Conservation (phyloP, 257 asterid species). For the Solanum etuberosum region DNA sequence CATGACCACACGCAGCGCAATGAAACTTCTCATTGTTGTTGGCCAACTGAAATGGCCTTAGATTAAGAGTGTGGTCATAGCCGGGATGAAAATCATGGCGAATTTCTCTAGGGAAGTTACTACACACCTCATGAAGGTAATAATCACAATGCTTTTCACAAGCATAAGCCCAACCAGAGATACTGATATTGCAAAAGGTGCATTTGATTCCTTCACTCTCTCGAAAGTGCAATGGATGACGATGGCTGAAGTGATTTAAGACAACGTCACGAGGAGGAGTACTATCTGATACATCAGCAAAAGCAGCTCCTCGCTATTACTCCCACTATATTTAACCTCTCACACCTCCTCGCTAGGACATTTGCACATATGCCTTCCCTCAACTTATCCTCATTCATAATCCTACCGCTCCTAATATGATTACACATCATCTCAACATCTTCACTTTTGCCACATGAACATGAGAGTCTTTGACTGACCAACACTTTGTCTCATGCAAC, state of each 20-base stretch:
- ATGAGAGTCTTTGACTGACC: background rate
- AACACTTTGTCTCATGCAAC: background rate
- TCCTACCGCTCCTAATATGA: too few species aligned
- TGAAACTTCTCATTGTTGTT: background rate
- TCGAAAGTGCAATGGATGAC: background rate
- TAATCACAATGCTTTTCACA: background rate
- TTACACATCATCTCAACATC: background rate
- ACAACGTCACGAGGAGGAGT: background rate
- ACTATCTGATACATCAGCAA: background rate
- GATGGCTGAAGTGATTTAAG: background rate
- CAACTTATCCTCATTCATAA: too few species aligned
- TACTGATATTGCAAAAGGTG: background rate
- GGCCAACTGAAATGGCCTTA: background rate
- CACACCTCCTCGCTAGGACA: rapidly evolving
- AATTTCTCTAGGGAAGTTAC: background rate
- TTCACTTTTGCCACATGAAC: background rate
- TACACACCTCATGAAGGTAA: background rate
- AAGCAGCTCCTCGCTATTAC: too few species aligned
- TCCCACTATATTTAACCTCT: too few species aligned
- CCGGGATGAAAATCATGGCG: background rate
- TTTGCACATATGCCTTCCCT: too few species aligned
- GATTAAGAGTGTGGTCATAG: background rate
- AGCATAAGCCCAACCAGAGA: background rate
- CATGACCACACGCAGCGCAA: background rate
- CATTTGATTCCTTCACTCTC: background rate